Evolutionary conservation across 148 eudicot species (phyloP).

Genomic region (Amaranthus cruentus): DNA sequence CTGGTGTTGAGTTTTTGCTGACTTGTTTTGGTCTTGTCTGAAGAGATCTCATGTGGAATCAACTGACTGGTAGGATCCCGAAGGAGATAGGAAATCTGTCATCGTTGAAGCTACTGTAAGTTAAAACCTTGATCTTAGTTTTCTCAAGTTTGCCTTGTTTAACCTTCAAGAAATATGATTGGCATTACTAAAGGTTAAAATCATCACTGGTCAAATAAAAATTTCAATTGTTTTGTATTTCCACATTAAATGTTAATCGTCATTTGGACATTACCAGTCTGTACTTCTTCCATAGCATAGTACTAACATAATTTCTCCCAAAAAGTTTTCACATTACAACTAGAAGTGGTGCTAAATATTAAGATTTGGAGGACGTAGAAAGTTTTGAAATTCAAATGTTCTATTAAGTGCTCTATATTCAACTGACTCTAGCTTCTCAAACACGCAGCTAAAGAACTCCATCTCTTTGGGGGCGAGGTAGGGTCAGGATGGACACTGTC

Average conservation of each 20-base stretch:
- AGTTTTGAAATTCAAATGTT: too few species aligned
- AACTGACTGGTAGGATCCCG: conserved; percentile 62
- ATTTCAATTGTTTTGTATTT: background rate
- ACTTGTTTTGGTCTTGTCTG: conserved; percentile 7
- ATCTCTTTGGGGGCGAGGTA: background rate
- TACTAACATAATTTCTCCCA: too few species aligned
- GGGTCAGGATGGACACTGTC: background rate
- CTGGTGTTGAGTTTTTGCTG: background rate
- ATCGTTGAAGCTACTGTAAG: conserved; percentile 69
- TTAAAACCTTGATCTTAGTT: conserved; percentile 10
- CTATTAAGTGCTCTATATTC: background rate
- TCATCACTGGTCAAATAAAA: background rate
- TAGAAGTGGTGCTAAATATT: too few species aligned
- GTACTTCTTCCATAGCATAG: too few species aligned
- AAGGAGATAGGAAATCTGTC: conserved; percentile 78
- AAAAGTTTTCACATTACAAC: too few species aligned
- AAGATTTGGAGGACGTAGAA: too few species aligned
- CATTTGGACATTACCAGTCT: too few species aligned
- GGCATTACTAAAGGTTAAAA: too few species aligned
- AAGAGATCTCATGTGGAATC: conserved; percentile 92
- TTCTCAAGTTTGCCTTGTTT: background rate
- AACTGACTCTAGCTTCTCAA: background rate
- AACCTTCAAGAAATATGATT: too few species aligned
- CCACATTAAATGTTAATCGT: background rate
- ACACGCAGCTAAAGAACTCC: background rate